Percentiles rank a stretch among this genome's conserved stretches.
phyloP scores from a whole-genome alignment of 2,329 filamentous ascomycete genomes.

The Exophiala alcalophila region DNA sequence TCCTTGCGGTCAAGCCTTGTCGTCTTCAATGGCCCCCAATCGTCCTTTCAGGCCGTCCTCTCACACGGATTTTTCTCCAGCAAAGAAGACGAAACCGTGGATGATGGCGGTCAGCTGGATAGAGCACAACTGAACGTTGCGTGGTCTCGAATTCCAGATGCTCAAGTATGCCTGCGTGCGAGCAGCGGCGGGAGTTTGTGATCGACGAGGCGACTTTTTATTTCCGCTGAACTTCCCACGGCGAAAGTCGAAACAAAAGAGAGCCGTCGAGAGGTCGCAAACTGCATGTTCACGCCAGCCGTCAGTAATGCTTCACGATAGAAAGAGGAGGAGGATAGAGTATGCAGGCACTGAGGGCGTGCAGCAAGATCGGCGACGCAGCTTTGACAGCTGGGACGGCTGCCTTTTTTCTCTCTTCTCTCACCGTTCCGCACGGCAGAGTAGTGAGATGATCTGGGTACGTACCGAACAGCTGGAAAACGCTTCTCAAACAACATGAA shows the following conservation, averaged over 20 bases:
- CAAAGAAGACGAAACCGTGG: slow-evolving; percentile 19
- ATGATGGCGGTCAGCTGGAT: slow-evolving; percentile 1
- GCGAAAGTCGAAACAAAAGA: slow-evolving; percentile 8
- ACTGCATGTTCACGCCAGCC: slow-evolving; percentile 9
- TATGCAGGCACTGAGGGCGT: slow-evolving; percentile 19
- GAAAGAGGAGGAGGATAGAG: slow-evolving; percentile 1
- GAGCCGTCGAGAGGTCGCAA: slow-evolving; percentile 16
- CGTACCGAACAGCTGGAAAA: slow-evolving; percentile 22
- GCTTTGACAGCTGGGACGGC: slow-evolving; percentile 5
- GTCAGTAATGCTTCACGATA: slow-evolving; percentile 12
- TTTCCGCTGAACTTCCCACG: slow-evolving; percentile 8
- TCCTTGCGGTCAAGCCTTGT: slow-evolving; percentile 4
- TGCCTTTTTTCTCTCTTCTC: background rate
- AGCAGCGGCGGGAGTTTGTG: too few species aligned
- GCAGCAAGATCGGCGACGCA: slow-evolving; percentile 15
- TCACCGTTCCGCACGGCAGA: slow-evolving; percentile 9
- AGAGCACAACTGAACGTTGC: slow-evolving; percentile 7
- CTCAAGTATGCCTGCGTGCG: too few species aligned
- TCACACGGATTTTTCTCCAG: slow-evolving; percentile 23
- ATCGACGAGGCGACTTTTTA: too few species aligned
- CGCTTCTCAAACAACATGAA: slow-evolving; percentile 18
- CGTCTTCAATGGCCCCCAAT: background rate
- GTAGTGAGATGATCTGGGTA: too few species aligned
- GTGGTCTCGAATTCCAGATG: too few species aligned
- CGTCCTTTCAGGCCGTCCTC: slow-evolving; percentile 4